These are phyloP conservation scores for Populus tremula DNA, from an alignment of 345 rosid species.

Conservation along the genomic window DNA sequence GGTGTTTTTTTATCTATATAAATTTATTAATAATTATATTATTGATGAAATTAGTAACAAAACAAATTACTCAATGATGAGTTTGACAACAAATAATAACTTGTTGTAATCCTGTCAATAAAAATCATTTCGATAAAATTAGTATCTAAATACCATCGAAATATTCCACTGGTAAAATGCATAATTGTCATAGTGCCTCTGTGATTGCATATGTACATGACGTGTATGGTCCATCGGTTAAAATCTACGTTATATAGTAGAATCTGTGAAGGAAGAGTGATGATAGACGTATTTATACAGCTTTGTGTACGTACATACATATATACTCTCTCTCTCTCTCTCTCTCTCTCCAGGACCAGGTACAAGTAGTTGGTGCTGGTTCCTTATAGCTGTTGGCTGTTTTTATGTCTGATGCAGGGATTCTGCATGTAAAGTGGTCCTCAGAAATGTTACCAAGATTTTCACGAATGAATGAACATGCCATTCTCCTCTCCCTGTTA, in stretches of 20 bases:
- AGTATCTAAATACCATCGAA: too few relatives aligned
- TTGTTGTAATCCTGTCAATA: too few relatives aligned
- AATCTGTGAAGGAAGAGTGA: neutral
- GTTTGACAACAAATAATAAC: too few relatives aligned
- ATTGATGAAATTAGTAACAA: too few relatives aligned
- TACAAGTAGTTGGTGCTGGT: conserved; percentile 39
- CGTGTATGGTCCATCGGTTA: conserved; percentile 21
- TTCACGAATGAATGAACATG: conserved; percentile 15
- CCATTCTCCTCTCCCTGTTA: neutral
- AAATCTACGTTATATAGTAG: neutral
- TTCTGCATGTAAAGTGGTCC: conserved; percentile 37
- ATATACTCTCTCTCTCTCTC: too few relatives aligned
- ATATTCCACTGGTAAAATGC: too few relatives aligned
- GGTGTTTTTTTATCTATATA: fast-evolving
- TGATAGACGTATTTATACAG: neutral
- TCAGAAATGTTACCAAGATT: conserved; percentile 3
- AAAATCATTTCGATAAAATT: too few relatives aligned
- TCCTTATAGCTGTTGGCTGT: conserved; percentile 52
- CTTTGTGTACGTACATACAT: too few relatives aligned
- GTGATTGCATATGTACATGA: conserved; percentile 10
- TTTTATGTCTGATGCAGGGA: conserved; percentile 29
- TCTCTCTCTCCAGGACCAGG: conserved; percentile 32
- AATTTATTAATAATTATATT: too few relatives aligned
- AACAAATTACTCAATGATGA: too few relatives aligned
- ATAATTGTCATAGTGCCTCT: neutral